A percentile compares a stretch with the other conserved stretches of the same genome.
phyloP scores from a whole-genome alignment of 1,139 yeast genomes.

The Eremothecium coryli region DNA sequence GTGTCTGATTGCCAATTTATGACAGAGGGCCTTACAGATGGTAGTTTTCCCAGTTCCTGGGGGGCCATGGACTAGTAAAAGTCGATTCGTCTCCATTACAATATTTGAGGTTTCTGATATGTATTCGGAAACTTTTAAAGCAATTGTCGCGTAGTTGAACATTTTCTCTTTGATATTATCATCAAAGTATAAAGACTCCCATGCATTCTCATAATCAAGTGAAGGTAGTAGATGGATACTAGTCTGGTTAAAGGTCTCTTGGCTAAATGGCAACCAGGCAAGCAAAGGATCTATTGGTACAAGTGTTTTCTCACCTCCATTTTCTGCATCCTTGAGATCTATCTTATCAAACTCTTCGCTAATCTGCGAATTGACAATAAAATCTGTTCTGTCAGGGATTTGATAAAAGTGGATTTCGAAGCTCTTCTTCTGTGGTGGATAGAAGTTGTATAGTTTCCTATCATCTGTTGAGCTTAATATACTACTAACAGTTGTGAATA shows the following conservation, averaged over 20 bases:
- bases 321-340: conserved; percentile 15
- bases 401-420: conserved; percentile 1
- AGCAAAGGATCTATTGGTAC: conserved; percentile 7
- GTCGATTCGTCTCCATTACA: conserved; percentile 16
- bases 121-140: conserved; percentile 19
- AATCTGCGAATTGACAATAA: conserved; percentile 1
- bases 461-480: not conserved
- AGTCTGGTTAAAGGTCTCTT: conserved; percentile 15
- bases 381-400: not conserved
- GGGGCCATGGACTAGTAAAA: conserved; percentile 37
- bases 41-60: conserved; percentile 49
- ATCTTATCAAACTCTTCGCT: conserved; percentile 23
- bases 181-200: conserved; percentile 30
- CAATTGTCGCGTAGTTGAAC: conserved; percentile 26
- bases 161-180: conserved; percentile 23
- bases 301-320: conserved; percentile 11
- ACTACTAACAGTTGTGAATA: not conserved
- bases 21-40: conserved; percentile 37
- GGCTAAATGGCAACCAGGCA: conserved; percentile 15
- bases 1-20: conserved; percentile 29
- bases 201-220: conserved; percentile 21
- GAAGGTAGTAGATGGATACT: conserved; percentile 25
- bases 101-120: conserved; percentile 1
- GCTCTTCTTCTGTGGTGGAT: not conserved
- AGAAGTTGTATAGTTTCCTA: not conserved